Base-by-base conservation (phyloP, 345 rosid species). In the Microcos paniculata region DNA sequence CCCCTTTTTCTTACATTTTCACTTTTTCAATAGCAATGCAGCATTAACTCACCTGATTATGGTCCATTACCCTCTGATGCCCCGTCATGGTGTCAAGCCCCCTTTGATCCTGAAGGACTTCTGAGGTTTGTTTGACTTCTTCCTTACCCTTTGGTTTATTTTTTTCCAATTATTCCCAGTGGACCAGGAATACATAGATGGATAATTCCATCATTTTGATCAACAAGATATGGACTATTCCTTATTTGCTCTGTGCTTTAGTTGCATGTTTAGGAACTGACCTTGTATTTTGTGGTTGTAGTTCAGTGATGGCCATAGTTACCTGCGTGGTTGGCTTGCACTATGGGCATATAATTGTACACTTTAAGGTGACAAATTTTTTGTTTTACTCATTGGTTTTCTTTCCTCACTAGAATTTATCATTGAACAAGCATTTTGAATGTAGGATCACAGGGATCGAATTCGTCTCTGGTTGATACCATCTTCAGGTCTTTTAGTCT, bases 1-100 rank as follows among this genome's bases (percentile, higher is more conserved):
- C 28, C 3, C 31, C 51, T 70, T 42, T 26, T 69, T 9, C 30
- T 16, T 69, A 6, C n/a, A 66, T 59, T 63, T 55, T 71, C 40
- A 65, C 63, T 57, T 67, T 73, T 57, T 53, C 66, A 40, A 53
- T 81, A 91, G 98, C 83, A 84, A 83, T 94, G 98, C 88, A 94
- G 98, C 80, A 81, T 85, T 56, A 82, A 89, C 70, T 91, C 87
- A 61, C 98, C 98, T 66, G 84, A 80, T 40, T 77, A 84, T 67
- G 97, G 98, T 38, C 90, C 97, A 2, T 72, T 88, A 65, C 98
- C 97, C 68, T 82, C 81, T 28, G 83, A 86, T 61, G 96, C 98
- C 67, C 97, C 98, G 73, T 80, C 94, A 73, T 94, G 98, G 98
- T 94, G 97, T 82, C 92, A 88, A 81, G 97, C 97, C 74, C 98